These are phyloP conservation scores for Lepidium africanum DNA, from an alignment of 345 rosid species.

Conservation along the genomic window DNA sequence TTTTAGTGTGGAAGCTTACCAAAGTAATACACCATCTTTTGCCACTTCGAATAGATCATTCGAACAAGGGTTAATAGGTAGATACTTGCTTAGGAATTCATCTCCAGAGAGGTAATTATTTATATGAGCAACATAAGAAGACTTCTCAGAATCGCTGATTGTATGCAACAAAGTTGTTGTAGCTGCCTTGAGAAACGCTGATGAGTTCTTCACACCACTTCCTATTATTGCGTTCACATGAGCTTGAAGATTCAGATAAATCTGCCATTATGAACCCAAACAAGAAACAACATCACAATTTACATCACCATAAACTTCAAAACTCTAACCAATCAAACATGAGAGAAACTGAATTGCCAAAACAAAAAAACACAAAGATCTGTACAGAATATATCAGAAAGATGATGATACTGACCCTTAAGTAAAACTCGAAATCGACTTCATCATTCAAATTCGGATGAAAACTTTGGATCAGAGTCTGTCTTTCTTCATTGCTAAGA, in stretches of 20 bases:
- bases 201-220: slow-evolving; percentile 69
- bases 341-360: no score
- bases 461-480: slow-evolving; percentile 53
- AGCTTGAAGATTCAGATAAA: slow-evolving; percentile 75
- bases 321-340: no score
- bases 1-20: slow-evolving; percentile 36
- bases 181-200: slow-evolving; percentile 92
- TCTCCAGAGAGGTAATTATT: slow-evolving; percentile 82
- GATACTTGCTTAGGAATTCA: slow-evolving; percentile 60
- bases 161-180: slow-evolving; percentile 92
- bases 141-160: slow-evolving; percentile 87
- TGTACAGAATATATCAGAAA: not conserved
- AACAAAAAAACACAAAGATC: not conserved
- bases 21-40: slow-evolving; percentile 91
- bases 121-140: slow-evolving; percentile 88
- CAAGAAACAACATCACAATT: not conserved
- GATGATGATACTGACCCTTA: slow-evolving; percentile 46
- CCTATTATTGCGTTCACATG: slow-evolving; percentile 80
- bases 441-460: slow-evolving; percentile 61
- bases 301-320: not conserved
- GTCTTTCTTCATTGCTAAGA: slow-evolving; percentile 64
- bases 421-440: slow-evolving; percentile 91
- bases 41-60: slow-evolving; percentile 91
- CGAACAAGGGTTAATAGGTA: slow-evolving; percentile 77
- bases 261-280: slow-evolving; percentile 32